Percentiles rank a stretch among this genome's conserved stretches.
Conservation (phyloP, 495 filamentous ascomycete species). For the Neurospora sp. region DNA sequence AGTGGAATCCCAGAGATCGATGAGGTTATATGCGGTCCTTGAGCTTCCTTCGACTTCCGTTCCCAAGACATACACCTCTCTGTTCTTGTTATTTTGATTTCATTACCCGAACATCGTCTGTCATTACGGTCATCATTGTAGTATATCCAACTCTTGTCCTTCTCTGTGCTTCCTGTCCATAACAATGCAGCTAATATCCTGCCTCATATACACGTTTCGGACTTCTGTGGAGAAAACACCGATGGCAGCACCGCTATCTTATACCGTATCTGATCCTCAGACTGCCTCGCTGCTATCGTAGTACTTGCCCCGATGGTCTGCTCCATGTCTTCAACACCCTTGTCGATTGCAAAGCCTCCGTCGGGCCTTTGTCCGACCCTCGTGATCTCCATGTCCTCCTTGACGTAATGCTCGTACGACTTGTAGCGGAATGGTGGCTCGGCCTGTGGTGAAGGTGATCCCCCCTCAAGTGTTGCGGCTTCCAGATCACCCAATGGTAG, state of each 20-base stretch:
- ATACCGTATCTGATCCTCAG: neutral
- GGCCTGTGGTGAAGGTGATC: neutral
- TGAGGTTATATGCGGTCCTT: neutral
- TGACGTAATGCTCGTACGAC: neutral
- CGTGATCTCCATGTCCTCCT: neutral
- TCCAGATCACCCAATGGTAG: neutral
- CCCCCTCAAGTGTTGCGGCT: neutral
- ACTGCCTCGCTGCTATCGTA: neutral
- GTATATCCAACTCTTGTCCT: neutral
- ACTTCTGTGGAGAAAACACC: neutral
- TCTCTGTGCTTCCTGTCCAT: neutral
- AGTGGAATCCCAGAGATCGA: too few relatives aligned
- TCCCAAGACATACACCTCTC: neutral
- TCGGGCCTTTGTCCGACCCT: neutral
- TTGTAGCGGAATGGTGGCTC: neutral
- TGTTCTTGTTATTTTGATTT: neutral
- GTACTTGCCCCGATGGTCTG: neutral
- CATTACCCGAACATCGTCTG: neutral
- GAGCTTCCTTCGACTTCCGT: fast-evolving
- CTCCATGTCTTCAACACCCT: neutral
- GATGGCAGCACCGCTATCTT: neutral
- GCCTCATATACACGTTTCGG: neutral
- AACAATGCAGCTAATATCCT: neutral
- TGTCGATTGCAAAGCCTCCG: neutral
- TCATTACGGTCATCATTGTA: neutral